Conservation (phyloP, 139 green algal genomes). For the Pleodorina starrii region DNA sequence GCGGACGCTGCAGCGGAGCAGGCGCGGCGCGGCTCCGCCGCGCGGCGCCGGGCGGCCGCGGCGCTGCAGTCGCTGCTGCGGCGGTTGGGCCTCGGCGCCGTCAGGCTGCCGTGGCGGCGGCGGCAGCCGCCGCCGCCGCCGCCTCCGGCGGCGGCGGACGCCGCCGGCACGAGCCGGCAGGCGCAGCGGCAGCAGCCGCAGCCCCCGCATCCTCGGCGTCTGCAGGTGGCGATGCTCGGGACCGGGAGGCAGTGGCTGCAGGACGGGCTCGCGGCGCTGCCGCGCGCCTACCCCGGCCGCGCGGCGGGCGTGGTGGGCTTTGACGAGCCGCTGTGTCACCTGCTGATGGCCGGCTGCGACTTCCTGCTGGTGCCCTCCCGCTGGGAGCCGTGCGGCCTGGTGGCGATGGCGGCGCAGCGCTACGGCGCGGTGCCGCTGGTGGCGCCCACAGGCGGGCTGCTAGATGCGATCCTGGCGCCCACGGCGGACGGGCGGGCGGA, state of each 20-base stretch:
- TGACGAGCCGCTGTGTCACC: conserved; percentile 81
- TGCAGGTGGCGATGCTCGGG: conserved; percentile 68
- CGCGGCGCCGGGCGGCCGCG: not conserved
- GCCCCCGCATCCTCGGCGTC: not conserved
- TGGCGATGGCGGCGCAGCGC: conserved; percentile 78
- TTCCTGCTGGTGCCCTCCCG: conserved; percentile 84
- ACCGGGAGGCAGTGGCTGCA: conserved; percentile 78
- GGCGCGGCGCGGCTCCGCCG: not conserved
- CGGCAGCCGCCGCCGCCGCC: not conserved
- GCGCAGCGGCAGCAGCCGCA: not conserved
- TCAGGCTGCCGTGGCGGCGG: not conserved
- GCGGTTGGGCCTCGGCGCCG: not conserved
- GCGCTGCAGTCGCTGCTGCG: not conserved
- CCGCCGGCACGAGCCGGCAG: not conserved
- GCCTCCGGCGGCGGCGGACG: not conserved
- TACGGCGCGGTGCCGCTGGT: conserved; percentile 89
- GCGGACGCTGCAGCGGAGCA: not conserved
- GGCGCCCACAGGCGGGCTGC: conserved; percentile 77
- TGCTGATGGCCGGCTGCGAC: conserved; percentile 83
- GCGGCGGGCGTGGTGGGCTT: conserved; percentile 75
- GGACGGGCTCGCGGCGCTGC: conserved; percentile 67
- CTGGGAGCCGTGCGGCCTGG: conserved; percentile 91
- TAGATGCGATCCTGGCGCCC: conserved; percentile 69
- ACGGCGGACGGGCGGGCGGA: not conserved
- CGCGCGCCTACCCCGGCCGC: conserved; percentile 65